Conservation (phyloP, 192 early-diverging fungal genomes). For the Coemansia sp. region DNA sequence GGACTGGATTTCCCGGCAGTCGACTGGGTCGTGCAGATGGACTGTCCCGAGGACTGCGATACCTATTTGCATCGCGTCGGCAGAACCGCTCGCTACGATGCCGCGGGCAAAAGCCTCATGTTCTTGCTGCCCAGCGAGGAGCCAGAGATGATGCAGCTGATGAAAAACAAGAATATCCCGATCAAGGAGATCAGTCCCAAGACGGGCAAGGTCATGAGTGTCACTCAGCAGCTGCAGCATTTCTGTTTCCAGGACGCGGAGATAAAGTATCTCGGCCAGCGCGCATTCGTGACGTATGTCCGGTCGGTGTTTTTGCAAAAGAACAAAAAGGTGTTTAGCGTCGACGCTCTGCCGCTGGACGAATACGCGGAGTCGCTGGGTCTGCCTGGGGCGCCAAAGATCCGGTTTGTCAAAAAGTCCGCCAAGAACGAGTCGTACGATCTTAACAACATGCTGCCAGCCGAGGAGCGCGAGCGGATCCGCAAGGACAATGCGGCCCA, state of each 20-base stretch:
- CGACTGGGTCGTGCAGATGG: conserved; percentile 97
- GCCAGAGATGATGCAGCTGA: conserved; percentile 70
- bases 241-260: conserved; percentile 92
- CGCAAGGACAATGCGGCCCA: conserved; percentile 18
- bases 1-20: conserved; percentile 98
- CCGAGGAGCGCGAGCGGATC: conserved; percentile 34
- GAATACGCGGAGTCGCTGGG: conserved; percentile 86
- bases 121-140: conserved; percentile 87
- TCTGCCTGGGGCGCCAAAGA: conserved; percentile 91
- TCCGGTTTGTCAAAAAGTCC: conserved; percentile 80
- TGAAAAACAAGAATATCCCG: conserved; percentile 76
- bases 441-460: conserved; percentile 47
- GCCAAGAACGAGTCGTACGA: conserved; percentile 72
- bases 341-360: conserved; percentile 80
- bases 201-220: conserved; percentile 73
- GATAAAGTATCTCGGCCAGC: conserved; percentile 95
- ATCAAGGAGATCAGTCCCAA: conserved; percentile 88
- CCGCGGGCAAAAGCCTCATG: conserved; percentile 81
- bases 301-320: conserved; percentile 86
- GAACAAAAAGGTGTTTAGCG: conserved; percentile 89
- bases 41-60: conserved; percentile 93
- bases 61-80: conserved; percentile 99
- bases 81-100: conserved; percentile 91
- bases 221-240: conserved; percentile 80
- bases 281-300: conserved; percentile 94